Evolutionary conservation across 2,329 filamentous ascomycete genomes (phyloP), one percentile per base, ranked within the genome.

Genomic region (Alternaria dauci): DNA sequence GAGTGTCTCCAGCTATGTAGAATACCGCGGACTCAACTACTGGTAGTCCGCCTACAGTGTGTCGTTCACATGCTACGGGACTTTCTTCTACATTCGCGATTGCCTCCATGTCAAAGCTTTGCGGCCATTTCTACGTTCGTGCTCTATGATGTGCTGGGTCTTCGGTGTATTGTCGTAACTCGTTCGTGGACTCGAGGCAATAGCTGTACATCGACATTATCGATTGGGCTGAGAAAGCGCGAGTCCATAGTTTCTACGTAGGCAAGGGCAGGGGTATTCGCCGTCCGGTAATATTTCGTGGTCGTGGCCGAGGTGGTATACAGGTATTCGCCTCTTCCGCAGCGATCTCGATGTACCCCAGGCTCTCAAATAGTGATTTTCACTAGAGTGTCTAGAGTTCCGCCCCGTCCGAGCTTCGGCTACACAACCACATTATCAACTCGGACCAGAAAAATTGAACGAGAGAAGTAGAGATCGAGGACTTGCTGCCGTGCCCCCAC

Each of bases 1-100:
- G n/a, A 28, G 18, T 18, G 44, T 34, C 44, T 14, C 9, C 44
- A 48, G 12, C n/a, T 14, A 12, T 23, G 12, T 12, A 34, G n/a
- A 5, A 34, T 16, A 8, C 28, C 34, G n/a, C n/a, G 16, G 14
- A 1, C 28, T n/a, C 44, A 16, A 5, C 28, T 1, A 9, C 28
- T 11, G 4, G 14, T 30, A 36, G 20, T 48, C 4, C 32, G 2
- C 32, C 30, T 2, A 36, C 14, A 48, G 32, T 14, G 8, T 11
- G 5, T 9, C 30, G 20, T 8, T 23, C 5, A 8, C n/a, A 34
- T 23, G 18, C 46, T 48, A 30, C 12, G 11, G 30, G 12, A 5
- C 8, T 11, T 1, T 2, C 8, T 1, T 3, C 1, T 36, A 16
- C 20, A 1, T 2, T 16, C 7, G 4, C 3, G 1, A 8, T 16